phyloP scores from a whole-genome alignment of 2,329 filamentous ascomycete genomes.

The Beauveria caledonica region DNA sequence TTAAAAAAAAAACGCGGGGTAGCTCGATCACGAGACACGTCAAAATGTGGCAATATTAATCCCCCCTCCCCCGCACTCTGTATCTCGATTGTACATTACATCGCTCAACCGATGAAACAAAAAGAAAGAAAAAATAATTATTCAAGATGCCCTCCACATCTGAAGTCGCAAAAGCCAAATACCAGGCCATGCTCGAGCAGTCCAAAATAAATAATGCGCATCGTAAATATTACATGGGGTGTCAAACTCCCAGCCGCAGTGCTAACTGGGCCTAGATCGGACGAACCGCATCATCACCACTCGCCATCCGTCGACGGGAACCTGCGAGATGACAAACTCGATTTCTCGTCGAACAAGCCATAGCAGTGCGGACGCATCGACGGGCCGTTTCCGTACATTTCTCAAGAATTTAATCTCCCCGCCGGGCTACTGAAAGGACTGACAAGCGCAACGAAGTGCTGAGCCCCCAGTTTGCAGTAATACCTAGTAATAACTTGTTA shows the following conservation, averaged over 20 bases:
- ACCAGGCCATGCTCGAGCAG: constrained; percentile 9
- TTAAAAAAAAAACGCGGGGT: no score
- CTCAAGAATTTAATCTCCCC: constrained; percentile 12
- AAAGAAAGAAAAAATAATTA: background rate
- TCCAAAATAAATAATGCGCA: constrained; percentile 11
- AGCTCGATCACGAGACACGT: no score
- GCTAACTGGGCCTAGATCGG: constrained; percentile 6
- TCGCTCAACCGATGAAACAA: background rate
- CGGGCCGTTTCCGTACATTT: constrained; percentile 11
- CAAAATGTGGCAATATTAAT: no score
- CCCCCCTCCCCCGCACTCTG: no score
- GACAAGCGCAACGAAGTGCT: background rate
- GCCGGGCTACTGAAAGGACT: constrained; percentile 5
- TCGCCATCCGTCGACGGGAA: constrained; percentile 12
- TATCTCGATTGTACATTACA: background rate
- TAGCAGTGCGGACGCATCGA: constrained; percentile 5
- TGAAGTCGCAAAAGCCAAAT: constrained; percentile 8
- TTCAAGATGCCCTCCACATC: constrained; percentile 1
- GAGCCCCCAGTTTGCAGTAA: no score
- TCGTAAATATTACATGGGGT: constrained; percentile 1
- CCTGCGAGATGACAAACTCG: constrained; percentile 12
- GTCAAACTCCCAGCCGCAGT: background rate
- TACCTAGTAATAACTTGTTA: no score
- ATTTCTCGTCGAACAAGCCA: constrained; percentile 12
- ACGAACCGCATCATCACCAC: constrained; percentile 12